phyloP scores from a whole-genome alignment of 2,329 filamentous ascomycete genomes.

The Nemania abortiva region DNA sequence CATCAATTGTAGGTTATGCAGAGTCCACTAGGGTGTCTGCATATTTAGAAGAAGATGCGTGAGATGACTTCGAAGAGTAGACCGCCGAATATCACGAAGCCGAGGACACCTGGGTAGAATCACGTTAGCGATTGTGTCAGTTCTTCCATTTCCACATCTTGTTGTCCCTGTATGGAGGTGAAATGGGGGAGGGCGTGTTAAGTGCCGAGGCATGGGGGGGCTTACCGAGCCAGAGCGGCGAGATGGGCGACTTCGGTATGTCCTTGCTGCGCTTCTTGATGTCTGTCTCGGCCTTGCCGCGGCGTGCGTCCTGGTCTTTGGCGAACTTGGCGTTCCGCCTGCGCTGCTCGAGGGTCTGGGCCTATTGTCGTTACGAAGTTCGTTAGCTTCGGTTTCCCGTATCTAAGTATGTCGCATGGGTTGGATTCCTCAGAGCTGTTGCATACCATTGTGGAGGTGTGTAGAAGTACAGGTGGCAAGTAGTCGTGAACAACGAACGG shows the following conservation, averaged over 20 bases:
- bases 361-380: slow-evolving; percentile 60
- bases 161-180: not conserved
- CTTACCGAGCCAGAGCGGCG: slow-evolving; percentile 70
- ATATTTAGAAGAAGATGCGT: slow-evolving; percentile 61
- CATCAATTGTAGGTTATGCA: not conserved
- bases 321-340: slow-evolving; percentile 83
- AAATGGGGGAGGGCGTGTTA: not conserved
- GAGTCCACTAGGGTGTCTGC: not conserved
- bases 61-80: slow-evolving; percentile 69
- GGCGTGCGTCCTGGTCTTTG: slow-evolving; percentile 77
- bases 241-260: slow-evolving; percentile 70
- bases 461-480: not conserved
- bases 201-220: slow-evolving; percentile 2
- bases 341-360: slow-evolving; percentile 87
- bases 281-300: slow-evolving; percentile 77
- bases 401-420: not conserved
- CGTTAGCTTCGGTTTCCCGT: slow-evolving; percentile 16
- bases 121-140: slow-evolving; percentile 27
- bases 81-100: slow-evolving; percentile 71
- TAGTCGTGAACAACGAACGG: slow-evolving; percentile 1
- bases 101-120: slow-evolving; percentile 62
- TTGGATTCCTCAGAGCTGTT: not conserved
- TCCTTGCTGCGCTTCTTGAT: slow-evolving; percentile 72
- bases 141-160: not conserved
- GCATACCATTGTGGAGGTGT: slow-evolving; percentile 47